Evolutionary conservation across 768 basidiomycete genomes (phyloP), one percentile per base, ranked within the genome.

Genomic region (Daedaleopsis nitida): DNA sequence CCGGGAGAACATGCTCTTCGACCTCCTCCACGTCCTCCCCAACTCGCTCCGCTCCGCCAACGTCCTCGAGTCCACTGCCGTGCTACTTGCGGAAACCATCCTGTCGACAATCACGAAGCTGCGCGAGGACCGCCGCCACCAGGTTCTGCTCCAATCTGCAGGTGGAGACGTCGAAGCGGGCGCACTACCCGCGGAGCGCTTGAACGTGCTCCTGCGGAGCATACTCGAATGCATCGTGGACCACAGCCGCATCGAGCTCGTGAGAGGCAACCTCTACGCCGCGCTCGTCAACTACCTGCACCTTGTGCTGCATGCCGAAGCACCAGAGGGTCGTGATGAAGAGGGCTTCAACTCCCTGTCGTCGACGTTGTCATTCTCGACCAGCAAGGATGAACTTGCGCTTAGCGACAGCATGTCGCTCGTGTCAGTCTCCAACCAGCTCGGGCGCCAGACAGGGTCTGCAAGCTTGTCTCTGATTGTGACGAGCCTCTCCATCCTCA

Each of bases 241-340:
- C 62, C 88, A 83, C 60, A 91, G 89, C 61, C 88, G 86, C 13
- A 83, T 89, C 27, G 94, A 96, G 70, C 80, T 92, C 53, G 89
- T 95, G 17, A 88, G 96, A 24, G 96, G 96, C 8, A 98, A 98
- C 70, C 79, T 98, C n/a, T 98, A 96, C 72, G 93, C 94, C 4
- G 80, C 92, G 5, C 78, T 98, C 59, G 86, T 93, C 75, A 96
- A 96, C 74, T 96, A 94, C 69, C 76, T 96, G 44, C 89, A 95
- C 69, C 82, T 96, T n/a, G 78, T 91, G 50, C 54, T 65, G 11
- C 58, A 60, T 14, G 63, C 52, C 38, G 63, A 64, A 42, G 56
- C 50, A 1, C 27, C 54, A 2, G 62, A 62, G 19, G 44, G 51
- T 1, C 32, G 35, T 9, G 37, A 55, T 14, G 52, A 58, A 19